Evolutionary conservation across 768 basidiomycete genomes (phyloP).

Genomic region (Brasilioporus rufonigricans): DNA sequence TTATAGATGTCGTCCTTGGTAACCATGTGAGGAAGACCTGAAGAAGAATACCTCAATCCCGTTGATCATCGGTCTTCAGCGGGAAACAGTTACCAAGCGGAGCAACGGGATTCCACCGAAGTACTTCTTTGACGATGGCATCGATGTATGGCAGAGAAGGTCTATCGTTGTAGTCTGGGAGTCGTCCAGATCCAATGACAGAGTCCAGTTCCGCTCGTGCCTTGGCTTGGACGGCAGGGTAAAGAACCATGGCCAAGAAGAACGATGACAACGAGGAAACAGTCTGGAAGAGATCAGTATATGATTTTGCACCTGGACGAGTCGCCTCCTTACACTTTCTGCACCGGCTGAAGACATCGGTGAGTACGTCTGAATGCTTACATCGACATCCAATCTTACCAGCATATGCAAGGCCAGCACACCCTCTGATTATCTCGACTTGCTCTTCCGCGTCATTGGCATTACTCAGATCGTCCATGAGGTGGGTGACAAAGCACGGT

Average conservation of each 20-base stretch:
- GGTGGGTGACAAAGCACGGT: constrained; percentile 31
- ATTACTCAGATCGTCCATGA: constrained; percentile 21
- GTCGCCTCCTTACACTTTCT: constrained; percentile 30
- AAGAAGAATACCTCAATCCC: constrained; percentile 6
- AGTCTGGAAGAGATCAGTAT: constrained; percentile 17
- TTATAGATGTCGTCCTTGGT: constrained; percentile 32
- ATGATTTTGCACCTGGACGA: background rate
- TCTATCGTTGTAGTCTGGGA: constrained; percentile 32
- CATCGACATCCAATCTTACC: constrained; percentile 28
- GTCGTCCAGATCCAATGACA: constrained; percentile 27
- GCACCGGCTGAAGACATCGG: constrained; percentile 34
- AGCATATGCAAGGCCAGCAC: constrained; percentile 47
- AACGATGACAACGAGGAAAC: constrained; percentile 31
- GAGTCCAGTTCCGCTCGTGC: constrained; percentile 29
- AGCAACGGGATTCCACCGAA: constrained; percentile 34
- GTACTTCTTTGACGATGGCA: constrained; percentile 31
- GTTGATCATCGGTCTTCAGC: constrained; percentile 7
- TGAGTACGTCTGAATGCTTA: constrained; percentile 6
- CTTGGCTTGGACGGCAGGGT: constrained; percentile 29
- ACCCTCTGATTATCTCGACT: constrained; percentile 39
- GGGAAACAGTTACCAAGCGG: constrained; percentile 29
- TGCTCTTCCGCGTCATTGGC: constrained; percentile 12
- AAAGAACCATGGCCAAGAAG: constrained; percentile 30
- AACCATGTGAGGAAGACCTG: constrained; percentile 33
- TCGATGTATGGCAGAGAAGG: constrained; percentile 25